Evolutionary conservation across 768 basidiomycete genomes (phyloP).

Genomic region (Gautieria morchelliformis): DNA sequence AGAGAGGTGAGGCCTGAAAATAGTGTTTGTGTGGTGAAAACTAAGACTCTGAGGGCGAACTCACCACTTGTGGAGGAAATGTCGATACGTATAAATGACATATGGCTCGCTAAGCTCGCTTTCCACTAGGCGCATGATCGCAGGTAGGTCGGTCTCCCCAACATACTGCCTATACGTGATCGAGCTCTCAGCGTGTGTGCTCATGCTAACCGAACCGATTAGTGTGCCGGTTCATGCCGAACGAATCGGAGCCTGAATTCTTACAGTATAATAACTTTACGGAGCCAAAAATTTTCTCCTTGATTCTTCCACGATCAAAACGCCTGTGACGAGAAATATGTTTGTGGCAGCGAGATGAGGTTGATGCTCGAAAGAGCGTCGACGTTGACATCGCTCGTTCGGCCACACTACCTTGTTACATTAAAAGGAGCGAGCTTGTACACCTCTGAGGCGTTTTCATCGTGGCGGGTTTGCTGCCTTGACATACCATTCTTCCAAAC

Average conservation of each 20-base stretch:
- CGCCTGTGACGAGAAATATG: slow-evolving; percentile 3
- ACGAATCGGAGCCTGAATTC: not conserved
- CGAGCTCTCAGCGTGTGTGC: not conserved
- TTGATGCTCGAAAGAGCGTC: slow-evolving; percentile 2
- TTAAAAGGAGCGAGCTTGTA: not conserved
- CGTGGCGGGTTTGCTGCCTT: not conserved
- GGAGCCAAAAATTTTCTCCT: not conserved
- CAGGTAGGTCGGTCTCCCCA: slow-evolving; percentile 70
- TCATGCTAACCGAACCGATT: too few species aligned
- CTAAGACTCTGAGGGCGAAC: slow-evolving; percentile 21
- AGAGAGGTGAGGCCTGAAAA: slow-evolving; percentile 74
- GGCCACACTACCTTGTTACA: slow-evolving; percentile 6
- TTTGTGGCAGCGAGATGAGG: slow-evolving; percentile 6
- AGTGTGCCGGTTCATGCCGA: not conserved
- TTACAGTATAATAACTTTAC: not conserved
- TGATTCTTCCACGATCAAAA: slow-evolving; percentile 5
- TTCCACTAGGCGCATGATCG: slow-evolving; percentile 82
- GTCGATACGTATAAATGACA: slow-evolving; percentile 92
- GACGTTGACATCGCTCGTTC: slow-evolving; percentile 7
- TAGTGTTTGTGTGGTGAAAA: not conserved
- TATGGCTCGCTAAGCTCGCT: slow-evolving; percentile 93
- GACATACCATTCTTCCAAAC: too few species aligned
- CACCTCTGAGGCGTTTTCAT: slow-evolving; percentile 1
- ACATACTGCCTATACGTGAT: slow-evolving; percentile 64
- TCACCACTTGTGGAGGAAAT: slow-evolving; percentile 94